phyloP scores from a whole-genome alignment of 2,329 filamentous ascomycete species.

The Tolypocladium endophyticum region DNA sequence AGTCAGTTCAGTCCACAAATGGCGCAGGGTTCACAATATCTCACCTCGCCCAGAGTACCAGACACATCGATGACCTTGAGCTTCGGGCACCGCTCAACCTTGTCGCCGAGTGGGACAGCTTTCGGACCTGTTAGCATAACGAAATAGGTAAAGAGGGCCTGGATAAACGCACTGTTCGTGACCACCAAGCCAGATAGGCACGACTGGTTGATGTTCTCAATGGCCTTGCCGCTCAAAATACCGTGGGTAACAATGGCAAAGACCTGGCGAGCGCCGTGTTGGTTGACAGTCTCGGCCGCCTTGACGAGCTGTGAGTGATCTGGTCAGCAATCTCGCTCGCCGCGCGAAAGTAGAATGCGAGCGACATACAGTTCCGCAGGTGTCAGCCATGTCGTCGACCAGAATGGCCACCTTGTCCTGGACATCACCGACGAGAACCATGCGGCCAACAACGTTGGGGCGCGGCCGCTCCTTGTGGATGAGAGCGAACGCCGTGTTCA shows the following conservation, averaged over 20 bases:
- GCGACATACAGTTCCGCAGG: constrained; percentile 60
- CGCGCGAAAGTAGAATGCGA: background rate
- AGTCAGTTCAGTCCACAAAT: background rate
- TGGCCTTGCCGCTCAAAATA: constrained; percentile 79
- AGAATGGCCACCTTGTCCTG: constrained; percentile 86
- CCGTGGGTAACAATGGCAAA: constrained; percentile 94
- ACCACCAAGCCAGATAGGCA: constrained; percentile 71
- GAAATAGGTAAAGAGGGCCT: background rate
- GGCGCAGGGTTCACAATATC: constrained; percentile 1
- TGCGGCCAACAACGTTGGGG: constrained; percentile 76
- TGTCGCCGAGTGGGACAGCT: constrained; percentile 52
- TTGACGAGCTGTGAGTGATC: constrained; percentile 43
- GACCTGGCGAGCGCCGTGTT: constrained; percentile 77
- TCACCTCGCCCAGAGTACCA: constrained; percentile 60
- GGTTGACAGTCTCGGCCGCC: constrained; percentile 78
- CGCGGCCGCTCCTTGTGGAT: constrained; percentile 94
- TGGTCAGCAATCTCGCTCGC: background rate
- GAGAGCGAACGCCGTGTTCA: constrained; percentile 83
- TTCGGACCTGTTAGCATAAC: constrained; percentile 11
- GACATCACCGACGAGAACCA: constrained; percentile 92
- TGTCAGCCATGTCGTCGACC: constrained; percentile 97
- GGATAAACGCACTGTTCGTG: constrained; percentile 55
- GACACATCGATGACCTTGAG: constrained; percentile 89
- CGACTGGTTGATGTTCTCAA: constrained; percentile 74
- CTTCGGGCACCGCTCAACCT: constrained; percentile 66